Evolutionary conservation across 73 alveolate genomes (phyloP), one percentile per base, ranked within the genome.

Genomic region (Paramecium caudatum): DNA sequence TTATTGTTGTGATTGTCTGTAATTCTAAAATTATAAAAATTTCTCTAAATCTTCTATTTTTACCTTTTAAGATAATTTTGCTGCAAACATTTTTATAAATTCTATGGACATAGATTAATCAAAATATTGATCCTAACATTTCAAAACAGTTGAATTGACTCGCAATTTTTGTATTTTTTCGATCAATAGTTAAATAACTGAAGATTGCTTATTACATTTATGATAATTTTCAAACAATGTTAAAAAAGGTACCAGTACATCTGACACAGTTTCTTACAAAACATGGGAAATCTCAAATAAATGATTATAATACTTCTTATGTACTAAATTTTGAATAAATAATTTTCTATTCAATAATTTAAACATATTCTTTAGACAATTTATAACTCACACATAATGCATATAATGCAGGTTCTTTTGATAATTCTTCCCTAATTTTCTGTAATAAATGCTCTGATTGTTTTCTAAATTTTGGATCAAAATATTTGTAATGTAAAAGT

Each of bases 251-350:
- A 39, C 10, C 19, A 74, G 65, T 19, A 74, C 88, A 74, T 74
- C 88, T 10, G 62, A 36, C n/a, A 74, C 65, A 12, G 88, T 74
- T 39, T 74, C 88, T 9, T 37, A 15, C 19, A 74, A 43, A 12
- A 74, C 62, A 16, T n/a, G 17, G 10, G 49, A 65, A 30, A 74
- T 45, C 88, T 74, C 36, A 27, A 39, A n/a, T 74, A 12, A 21
- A 39, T n/a, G n/a, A 21, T 32, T 34, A 27, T 68, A 13, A 74
- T 65, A 65, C 83, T 65, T 65, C 47, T 10, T 65, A 13, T 25
- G 30, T 33, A 65, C 83, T 65, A 15, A 74, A 74, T 74, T 74
- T 74, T 39, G 88, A 74, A 74, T 74, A 74, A 41, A 74, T 74
- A 0, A 74, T 74, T 37, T 37, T 41, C 19, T 74, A 27, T 39